Evolutionary conservation across 2,329 filamentous ascomycete genomes (phyloP).

Genomic region (Chalara sp.): DNA sequence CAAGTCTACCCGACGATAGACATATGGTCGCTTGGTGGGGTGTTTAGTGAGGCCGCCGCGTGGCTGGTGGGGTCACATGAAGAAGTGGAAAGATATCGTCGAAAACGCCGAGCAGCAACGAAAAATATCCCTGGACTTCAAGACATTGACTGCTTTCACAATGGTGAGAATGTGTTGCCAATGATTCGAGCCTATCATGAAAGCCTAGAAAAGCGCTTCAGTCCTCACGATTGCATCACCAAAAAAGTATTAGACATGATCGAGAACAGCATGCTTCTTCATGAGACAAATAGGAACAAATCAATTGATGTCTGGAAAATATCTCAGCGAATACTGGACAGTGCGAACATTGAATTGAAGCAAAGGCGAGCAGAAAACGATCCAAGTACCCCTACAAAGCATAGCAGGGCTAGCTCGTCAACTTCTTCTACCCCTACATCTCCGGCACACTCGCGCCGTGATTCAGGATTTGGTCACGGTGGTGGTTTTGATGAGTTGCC

Average conservation of each 20-base stretch:
- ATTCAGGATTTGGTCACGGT: neutral
- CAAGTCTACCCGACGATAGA: conserved; percentile 18
- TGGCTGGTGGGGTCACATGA: conserved; percentile 22
- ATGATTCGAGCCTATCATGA: neutral
- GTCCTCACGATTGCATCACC: neutral
- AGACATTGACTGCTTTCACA: conserved; percentile 24
- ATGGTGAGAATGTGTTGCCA: conserved; percentile 11
- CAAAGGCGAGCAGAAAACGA: neutral
- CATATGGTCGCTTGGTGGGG: conserved; percentile 29
- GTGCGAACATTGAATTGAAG: neutral
- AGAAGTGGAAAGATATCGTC: conserved; percentile 20
- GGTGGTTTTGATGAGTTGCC: neutral
- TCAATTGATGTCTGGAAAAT: neutral
- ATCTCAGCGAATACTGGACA: neutral
- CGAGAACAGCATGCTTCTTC: neutral
- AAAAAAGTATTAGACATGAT: neutral
- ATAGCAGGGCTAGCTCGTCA: neutral
- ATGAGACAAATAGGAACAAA: neutral
- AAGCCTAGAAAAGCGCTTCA: neutral
- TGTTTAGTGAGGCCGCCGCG: conserved; percentile 25
- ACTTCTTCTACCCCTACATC: neutral
- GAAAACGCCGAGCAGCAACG: conserved; percentile 14
- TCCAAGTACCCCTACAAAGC: neutral
- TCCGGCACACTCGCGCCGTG: neutral
- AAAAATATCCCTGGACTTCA: conserved; percentile 8